Percentiles rank a stretch among this genome's conserved stretches.
These are phyloP conservation scores for Metschnikowia lochheadii DNA, from an alignment of 805 yeast species.

Conservation along the genomic window DNA sequence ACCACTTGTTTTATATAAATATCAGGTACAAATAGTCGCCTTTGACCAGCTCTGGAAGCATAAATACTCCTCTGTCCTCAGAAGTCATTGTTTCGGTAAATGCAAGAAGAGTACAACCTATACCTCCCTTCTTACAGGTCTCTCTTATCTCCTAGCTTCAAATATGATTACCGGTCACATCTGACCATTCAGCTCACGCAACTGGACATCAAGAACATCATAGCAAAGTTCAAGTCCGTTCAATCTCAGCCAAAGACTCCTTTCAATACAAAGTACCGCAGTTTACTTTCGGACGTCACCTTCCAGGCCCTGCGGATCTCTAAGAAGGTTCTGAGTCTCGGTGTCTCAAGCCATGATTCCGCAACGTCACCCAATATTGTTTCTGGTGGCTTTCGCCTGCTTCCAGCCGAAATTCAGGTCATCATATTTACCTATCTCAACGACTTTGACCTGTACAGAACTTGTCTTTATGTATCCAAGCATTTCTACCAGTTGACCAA, in stretches of 20 bases:
- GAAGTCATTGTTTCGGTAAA: background rate
- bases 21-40: background rate
- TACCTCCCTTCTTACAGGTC: constrained; percentile 53
- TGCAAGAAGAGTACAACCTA: constrained; percentile 8
- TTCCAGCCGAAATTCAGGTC: constrained; percentile 44
- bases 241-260: constrained; percentile 15
- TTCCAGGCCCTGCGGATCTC: constrained; percentile 39
- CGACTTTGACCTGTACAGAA: constrained; percentile 31
- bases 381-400: constrained; percentile 17
- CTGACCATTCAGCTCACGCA: constrained; percentile 36
- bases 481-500: constrained; percentile 50
- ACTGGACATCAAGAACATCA: constrained; percentile 27
- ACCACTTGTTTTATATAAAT: background rate
- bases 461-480: constrained; percentile 48
- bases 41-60: background rate
- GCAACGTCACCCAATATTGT: background rate
- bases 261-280: constrained; percentile 46
- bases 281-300: constrained; percentile 46
- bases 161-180: constrained; percentile 50
- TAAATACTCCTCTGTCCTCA: too few species aligned
- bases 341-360: background rate
- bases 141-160: constrained; percentile 43
- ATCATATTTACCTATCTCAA: constrained; percentile 35
- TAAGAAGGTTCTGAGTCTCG: constrained; percentile 22
- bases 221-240: constrained; percentile 13